A percentile compares a stretch with the other conserved stretches of the same genome.
Evolutionary conservation across 2,329 filamentous ascomycete genomes (phyloP).

Genomic region (Cercospora beticola): DNA sequence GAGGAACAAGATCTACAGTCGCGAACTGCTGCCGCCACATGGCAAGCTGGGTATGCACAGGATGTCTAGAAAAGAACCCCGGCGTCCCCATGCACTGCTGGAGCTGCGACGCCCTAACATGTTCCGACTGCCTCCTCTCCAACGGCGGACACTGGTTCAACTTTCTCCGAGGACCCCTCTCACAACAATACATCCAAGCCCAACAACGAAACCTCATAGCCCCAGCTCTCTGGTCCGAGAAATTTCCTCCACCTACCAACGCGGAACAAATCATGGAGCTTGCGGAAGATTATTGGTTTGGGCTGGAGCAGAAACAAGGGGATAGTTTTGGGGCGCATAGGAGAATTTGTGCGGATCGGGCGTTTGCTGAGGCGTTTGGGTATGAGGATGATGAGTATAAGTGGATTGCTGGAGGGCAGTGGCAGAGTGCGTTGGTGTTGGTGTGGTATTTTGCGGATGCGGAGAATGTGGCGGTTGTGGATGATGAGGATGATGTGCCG

Average conservation of each 20-base stretch:
- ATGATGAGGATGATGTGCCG: constrained; percentile 5
- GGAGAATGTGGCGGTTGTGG: neutral
- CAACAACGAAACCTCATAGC: constrained; percentile 5
- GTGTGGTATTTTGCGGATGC: constrained; percentile 7
- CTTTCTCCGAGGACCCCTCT: neutral
- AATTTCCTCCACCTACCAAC: neutral
- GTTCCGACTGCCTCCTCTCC: constrained; percentile 10
- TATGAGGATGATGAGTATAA: constrained; percentile 11
- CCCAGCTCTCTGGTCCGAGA: neutral
- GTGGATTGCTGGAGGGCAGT: constrained; percentile 5
- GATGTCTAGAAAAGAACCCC: constrained; percentile 10
- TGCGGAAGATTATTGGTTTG: constrained; percentile 7
- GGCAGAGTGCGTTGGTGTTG: neutral
- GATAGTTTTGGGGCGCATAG: constrained; percentile 4
- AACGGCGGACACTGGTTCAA: constrained; percentile 9
- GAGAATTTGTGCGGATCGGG: neutral
- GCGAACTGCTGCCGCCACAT: neutral
- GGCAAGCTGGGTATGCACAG: constrained; percentile 7
- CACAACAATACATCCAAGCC: constrained; percentile 11
- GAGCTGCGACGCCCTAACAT: constrained; percentile 2
- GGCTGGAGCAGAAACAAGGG: neutral
- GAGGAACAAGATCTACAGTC: neutral
- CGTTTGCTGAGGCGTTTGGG: constrained; percentile 7
- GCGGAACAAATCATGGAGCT: constrained; percentile 6
- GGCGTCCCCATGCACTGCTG: constrained; percentile 1